Conservation (phyloP, 352 stramenopile genomes). For the Phytophthora agathidicida region DNA sequence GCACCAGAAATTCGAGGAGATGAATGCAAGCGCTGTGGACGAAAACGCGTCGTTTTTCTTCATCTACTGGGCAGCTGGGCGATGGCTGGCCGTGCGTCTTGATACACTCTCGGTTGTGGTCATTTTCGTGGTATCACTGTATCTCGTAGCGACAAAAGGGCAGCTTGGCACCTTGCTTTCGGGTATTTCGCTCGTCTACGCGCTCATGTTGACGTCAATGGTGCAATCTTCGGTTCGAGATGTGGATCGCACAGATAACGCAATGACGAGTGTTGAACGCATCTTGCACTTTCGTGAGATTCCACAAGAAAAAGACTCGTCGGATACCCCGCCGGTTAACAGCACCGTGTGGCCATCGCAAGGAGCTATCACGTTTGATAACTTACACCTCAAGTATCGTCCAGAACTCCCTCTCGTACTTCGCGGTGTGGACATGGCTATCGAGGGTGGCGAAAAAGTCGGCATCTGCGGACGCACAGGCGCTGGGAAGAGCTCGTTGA, state of each 20-base stretch:
- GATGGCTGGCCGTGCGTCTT: conserved; percentile 95
- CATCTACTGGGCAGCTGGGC: conserved; percentile 47
- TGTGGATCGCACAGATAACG: conserved; percentile 37
- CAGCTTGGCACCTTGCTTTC: conserved; percentile 32
- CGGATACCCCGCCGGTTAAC: not conserved
- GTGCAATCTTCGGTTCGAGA: conserved; percentile 30
- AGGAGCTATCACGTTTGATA: conserved; percentile 38
- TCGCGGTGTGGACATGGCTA: conserved; percentile 28
- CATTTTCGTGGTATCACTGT: conserved; percentile 88
- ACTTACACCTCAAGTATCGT: conserved; percentile 44
- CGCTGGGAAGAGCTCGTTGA: conserved; percentile 50
- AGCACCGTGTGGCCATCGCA: conserved; percentile 27
- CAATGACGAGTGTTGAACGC: conserved; percentile 45
- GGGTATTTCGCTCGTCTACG: conserved; percentile 44
- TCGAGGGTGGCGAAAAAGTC: conserved; percentile 36
- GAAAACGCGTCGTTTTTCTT: conserved; percentile 54
- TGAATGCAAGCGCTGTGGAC: conserved; percentile 45
- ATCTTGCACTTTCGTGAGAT: conserved; percentile 35
- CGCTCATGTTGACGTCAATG: conserved; percentile 52
- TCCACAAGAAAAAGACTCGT: conserved; percentile 24
- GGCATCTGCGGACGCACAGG: conserved; percentile 49
- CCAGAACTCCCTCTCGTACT: conserved; percentile 47
- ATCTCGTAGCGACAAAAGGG: conserved; percentile 68
- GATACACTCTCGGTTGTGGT: conserved; percentile 82
- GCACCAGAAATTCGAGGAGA: conserved; percentile 60